Conservation (phyloP, 2,329 filamentous ascomycete species). For the Aspergillus ibericus region DNA sequence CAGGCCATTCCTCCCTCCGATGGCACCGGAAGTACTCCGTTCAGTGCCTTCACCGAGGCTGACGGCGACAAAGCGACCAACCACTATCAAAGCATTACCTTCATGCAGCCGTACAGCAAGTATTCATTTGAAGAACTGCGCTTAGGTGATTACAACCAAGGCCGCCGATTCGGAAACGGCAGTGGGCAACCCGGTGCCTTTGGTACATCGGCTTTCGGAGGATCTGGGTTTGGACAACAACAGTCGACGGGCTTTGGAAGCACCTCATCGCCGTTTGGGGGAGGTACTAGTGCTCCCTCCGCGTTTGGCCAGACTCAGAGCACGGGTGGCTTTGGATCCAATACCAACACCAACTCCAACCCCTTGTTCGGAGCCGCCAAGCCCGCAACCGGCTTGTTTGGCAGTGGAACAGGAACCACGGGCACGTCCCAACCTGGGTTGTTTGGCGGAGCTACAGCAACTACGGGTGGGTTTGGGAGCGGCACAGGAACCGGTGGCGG, state of each 20-base stretch:
- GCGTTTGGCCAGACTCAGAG: conserved; percentile 48
- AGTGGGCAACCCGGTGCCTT: conserved; percentile 81
- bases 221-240: conserved; percentile 47
- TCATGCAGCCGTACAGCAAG: conserved; percentile 63
- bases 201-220: conserved; percentile 64
- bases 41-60: conserved; percentile 48
- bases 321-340: conserved; percentile 40
- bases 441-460: conserved; percentile 43
- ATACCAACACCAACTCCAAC: conserved; percentile 27
- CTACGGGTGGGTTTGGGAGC: conserved; percentile 30
- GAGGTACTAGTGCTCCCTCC: conserved; percentile 34
- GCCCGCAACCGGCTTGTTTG: conserved; percentile 41
- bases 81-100: conserved; percentile 51
- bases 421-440: conserved; percentile 36
- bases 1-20: conserved; percentile 42
- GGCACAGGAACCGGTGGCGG: conserved; percentile 25
- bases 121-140: conserved; percentile 84
- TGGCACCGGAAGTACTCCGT: conserved; percentile 49
- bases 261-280: conserved; percentile 43
- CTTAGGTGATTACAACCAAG: conserved; percentile 84
- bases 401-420: conserved; percentile 27
- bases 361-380: conserved; percentile 48
- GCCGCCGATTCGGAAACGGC: conserved; percentile 77
- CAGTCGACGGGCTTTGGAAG: conserved; percentile 47
- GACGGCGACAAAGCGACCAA: conserved; percentile 42